Evolutionary conservation across 2,329 filamentous ascomycete species (phyloP).

Genomic region (Lizonia empirigonia): DNA sequence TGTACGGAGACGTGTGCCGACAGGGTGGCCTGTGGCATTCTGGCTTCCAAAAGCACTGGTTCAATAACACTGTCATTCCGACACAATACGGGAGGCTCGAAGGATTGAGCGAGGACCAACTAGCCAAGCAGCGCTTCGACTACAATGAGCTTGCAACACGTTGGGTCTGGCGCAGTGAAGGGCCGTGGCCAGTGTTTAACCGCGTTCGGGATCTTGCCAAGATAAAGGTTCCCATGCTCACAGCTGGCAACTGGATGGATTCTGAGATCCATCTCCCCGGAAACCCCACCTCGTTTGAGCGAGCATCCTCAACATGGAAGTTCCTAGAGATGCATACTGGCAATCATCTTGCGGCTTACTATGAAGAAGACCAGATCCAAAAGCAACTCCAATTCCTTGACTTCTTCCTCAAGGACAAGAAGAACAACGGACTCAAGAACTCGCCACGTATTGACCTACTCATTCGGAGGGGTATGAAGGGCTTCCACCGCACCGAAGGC

Average conservation of each 20-base stretch:
- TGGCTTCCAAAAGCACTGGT: slow-evolving; percentile 3
- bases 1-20: not conserved
- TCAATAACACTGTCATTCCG: slow-evolving; percentile 1
- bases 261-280: slow-evolving; percentile 3
- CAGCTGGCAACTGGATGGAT: slow-evolving; percentile 1
- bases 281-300: not conserved
- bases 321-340: not conserved
- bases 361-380: not conserved
- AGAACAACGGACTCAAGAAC: not conserved
- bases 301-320: not conserved
- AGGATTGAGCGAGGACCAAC: not conserved
- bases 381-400: not conserved
- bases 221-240: slow-evolving; percentile 2
- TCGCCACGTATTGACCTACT: not conserved
- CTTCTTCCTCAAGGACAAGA: not conserved
- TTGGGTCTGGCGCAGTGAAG: not conserved
- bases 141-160: not conserved
- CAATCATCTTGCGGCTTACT: not conserved
- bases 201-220: not conserved
- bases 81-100: not conserved
- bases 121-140: not conserved
- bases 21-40: not conserved
- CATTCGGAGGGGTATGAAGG: not conserved
- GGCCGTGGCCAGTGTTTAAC: not conserved
- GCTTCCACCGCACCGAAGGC: not conserved